These are phyloP conservation scores for Hippophae gyantsensis DNA, from an alignment of 306 rosid species.

Conservation along the genomic window DNA sequence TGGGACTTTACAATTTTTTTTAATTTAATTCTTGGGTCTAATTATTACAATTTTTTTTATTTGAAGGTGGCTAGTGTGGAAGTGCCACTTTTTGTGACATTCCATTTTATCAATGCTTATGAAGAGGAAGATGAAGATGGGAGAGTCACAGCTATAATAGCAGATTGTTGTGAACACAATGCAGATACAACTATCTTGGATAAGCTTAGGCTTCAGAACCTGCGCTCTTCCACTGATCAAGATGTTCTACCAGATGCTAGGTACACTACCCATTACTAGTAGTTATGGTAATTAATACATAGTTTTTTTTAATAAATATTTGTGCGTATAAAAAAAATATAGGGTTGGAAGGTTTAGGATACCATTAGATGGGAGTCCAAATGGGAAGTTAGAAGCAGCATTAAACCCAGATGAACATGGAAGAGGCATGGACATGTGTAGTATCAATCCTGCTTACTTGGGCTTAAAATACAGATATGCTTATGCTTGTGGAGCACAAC, in stretches of 20 bases:
- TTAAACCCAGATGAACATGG: constrained; percentile 87
- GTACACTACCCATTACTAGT: constrained; percentile 16
- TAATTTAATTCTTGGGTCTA: too few relatives aligned
- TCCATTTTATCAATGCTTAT: constrained; percentile 90
- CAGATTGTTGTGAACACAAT: constrained; percentile 81
- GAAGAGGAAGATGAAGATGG: constrained; percentile 82
- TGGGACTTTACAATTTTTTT: too few relatives aligned
- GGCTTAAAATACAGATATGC: constrained; percentile 81
- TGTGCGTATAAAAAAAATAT: too few relatives aligned
- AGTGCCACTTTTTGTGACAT: constrained; percentile 72
- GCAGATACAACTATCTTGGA: constrained; percentile 58
- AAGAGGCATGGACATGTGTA: constrained; percentile 91
- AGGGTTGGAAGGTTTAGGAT: constrained; percentile 87
- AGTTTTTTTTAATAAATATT: neutral
- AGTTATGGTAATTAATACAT: neutral
- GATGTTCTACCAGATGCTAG: constrained; percentile 91
- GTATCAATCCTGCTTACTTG: constrained; percentile 62
- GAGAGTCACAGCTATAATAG: constrained; percentile 54
- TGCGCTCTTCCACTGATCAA: constrained; percentile 41
- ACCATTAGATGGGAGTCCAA: constrained; percentile 66
- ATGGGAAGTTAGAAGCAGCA: constrained; percentile 71
- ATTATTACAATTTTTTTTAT: neutral
- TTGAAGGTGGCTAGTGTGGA: constrained; percentile 76
- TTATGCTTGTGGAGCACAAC: constrained; percentile 89
- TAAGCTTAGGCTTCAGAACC: constrained; percentile 51